A percentile compares a stretch with the other conserved stretches of the same genome.
Conservation (phyloP, 208 protist genomes). For the Trypanosoma rangeli region DNA sequence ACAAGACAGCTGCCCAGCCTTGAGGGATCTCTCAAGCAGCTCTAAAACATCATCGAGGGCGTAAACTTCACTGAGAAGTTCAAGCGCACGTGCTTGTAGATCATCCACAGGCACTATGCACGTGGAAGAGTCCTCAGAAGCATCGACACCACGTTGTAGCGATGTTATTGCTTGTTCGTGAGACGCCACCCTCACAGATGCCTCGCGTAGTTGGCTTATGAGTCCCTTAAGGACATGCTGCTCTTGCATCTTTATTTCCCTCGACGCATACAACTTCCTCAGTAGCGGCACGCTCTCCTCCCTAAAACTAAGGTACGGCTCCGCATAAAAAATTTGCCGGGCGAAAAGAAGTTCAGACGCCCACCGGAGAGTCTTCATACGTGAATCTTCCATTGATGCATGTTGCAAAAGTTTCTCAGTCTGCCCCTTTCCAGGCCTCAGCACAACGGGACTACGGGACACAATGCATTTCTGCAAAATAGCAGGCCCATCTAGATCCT, state of each 20-base stretch:
- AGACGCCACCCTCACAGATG: not conserved
- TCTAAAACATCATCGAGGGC: conserved; percentile 62
- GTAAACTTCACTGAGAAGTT: conserved; percentile 75
- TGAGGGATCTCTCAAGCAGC: conserved; percentile 68
- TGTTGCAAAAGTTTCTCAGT: not conserved
- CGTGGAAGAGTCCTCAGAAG: conserved; percentile 6
- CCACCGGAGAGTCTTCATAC: not conserved
- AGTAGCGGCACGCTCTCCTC: conserved; percentile 1
- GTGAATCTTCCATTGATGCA: not conserved
- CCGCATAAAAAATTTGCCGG: not conserved
- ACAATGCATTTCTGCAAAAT: not conserved
- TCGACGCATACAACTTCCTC: not conserved
- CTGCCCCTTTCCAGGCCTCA: not conserved
- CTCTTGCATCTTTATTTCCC: not conserved
- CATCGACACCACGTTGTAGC: too few relatives aligned
- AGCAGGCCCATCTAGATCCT: too few relatives aligned
- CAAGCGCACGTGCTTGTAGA: conserved; percentile 58
- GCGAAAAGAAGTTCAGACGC: not conserved
- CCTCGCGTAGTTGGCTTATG: not conserved
- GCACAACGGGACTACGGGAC: not conserved
- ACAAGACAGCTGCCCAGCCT: conserved; percentile 53
- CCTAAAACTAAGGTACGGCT: conserved; percentile 7
- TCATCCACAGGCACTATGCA: conserved; percentile 58
- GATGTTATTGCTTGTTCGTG: too few relatives aligned
- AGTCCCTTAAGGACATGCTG: not conserved